phyloP scores from a whole-genome alignment of 768 basidiomycete genomes.

The Tricholoma flavovirens region DNA sequence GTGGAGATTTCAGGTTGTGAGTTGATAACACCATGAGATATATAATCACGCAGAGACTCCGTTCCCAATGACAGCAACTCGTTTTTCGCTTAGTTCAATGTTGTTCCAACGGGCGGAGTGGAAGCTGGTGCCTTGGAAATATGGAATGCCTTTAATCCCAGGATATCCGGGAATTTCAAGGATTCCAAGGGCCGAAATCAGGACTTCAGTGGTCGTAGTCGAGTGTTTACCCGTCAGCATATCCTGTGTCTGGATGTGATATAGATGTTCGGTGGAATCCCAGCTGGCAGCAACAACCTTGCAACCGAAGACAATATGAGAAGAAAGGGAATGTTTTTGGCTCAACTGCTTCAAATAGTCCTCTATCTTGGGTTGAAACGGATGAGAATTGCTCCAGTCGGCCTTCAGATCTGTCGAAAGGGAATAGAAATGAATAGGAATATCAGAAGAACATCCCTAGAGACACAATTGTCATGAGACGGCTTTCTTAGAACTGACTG shows the following conservation, averaged over 20 bases:
- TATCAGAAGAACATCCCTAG: conserved; percentile 38
- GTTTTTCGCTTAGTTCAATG: conserved; percentile 37
- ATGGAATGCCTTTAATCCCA: conserved; percentile 26
- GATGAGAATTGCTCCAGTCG: conserved; percentile 34
- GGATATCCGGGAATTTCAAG: conserved; percentile 40
- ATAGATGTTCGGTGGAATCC: conserved; percentile 30
- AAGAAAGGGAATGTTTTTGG: conserved; percentile 36
- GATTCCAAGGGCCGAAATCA: conserved; percentile 46
- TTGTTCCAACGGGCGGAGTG: conserved; percentile 50
- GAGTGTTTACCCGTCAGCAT: conserved; percentile 24
- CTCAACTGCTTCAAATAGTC: conserved; percentile 31
- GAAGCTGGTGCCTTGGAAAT: conserved; percentile 45
- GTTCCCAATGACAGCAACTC: conserved; percentile 55
- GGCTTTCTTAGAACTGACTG: background rate
- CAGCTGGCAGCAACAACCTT: conserved; percentile 41
- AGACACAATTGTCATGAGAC: background rate
- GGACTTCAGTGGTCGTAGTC: conserved; percentile 34
- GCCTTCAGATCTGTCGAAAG: conserved; percentile 36
- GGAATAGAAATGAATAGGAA: conserved; percentile 32
- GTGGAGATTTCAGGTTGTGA: background rate
- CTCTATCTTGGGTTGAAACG: conserved; percentile 36
- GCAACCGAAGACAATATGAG: conserved; percentile 37
- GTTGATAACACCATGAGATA: conserved; percentile 8
- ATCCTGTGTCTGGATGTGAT: conserved; percentile 32
- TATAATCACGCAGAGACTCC: conserved; percentile 46